These are phyloP conservation scores for Colletotrichum acutatum DNA, from an alignment of 2,329 filamentous ascomycete species.

Conservation along the genomic window DNA sequence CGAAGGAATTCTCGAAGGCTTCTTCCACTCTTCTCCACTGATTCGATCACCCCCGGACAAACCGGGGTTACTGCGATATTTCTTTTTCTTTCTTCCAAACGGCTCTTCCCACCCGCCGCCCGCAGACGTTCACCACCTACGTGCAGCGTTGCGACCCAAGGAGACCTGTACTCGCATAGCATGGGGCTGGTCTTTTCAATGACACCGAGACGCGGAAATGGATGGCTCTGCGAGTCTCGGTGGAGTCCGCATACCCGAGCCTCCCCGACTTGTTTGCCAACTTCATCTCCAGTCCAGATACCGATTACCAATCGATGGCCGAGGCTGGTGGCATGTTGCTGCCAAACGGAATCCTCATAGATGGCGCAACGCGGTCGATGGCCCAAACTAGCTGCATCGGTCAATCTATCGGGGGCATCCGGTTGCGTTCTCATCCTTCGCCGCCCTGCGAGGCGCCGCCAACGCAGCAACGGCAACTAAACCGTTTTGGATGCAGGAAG, in stretches of 20 bases:
- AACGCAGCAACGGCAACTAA: conserved; percentile 30
- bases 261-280: conserved; percentile 19
- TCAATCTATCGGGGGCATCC: neutral
- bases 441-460: conserved; percentile 29
- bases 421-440: conserved; percentile 14
- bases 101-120: neutral
- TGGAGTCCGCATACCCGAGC: conserved; percentile 25
- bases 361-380: neutral
- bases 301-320: neutral
- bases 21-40: neutral
- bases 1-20: neutral
- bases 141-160: conserved; percentile 9
- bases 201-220: neutral
- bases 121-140: neutral
- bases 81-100: conserved; percentile 4
- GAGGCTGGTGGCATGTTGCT: neutral
- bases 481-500: conserved; percentile 6
- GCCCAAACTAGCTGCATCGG: conserved; percentile 1
- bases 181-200: conserved; percentile 1
- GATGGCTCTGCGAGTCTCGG: conserved; percentile 31
- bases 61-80: neutral
- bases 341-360: neutral
- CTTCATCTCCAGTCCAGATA: conserved; percentile 6
- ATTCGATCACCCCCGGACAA: neutral
- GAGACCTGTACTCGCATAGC: neutral